Evolutionary conservation across 495 filamentous ascomycete species (phyloP), one percentile per base, ranked within the genome.

Genomic region (Penicillium alfredii): DNA sequence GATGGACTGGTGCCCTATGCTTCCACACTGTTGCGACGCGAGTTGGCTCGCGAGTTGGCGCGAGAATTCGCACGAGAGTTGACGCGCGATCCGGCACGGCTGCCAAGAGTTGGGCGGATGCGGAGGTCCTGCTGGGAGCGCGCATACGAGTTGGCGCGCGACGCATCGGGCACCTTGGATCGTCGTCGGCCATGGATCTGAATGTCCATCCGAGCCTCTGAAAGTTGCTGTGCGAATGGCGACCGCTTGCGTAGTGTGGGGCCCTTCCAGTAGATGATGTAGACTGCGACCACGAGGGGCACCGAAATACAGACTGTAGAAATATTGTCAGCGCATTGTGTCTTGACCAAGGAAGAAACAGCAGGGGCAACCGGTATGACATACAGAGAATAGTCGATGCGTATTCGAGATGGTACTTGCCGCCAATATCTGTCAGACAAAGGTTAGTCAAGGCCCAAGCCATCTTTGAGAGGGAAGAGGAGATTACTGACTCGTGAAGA

Each of bases 181-280:
- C 58, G 21, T 4, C 58, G 60, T 4, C 66, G 62, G n/a, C 67
- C 63, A 19, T 58, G 44, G 4, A 49, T 48, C 4, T 66, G 59
- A 8, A 60, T 48, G 9, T 78, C 67, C 8, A 61, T 52, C 10
- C 66, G 60, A 6, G 73, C 76, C 21, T 74, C 63, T 22, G 71
- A 69, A n/a, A 86, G 58, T 29, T 74, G 71, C 62, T 88, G 80
- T 6, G 86, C 85, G 48, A 90, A 89, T 0, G 76, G 76, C 10
- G 81, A 86, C 2, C 79, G 71, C 51, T 74, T 73, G 17, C 86
- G 75, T 4, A 90, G 69, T 1, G 40, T 44, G 0, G 83, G 83
- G 0, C 86, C 86, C 34, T 81, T 76, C 68, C 70, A 84, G 68
- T 90, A 90, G 44, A 89, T 80, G 22, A 81, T 65, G 47, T 86